Conservation (phyloP, 768 basidiomycete species). For the Leucosporidium creatinivorum region DNA sequence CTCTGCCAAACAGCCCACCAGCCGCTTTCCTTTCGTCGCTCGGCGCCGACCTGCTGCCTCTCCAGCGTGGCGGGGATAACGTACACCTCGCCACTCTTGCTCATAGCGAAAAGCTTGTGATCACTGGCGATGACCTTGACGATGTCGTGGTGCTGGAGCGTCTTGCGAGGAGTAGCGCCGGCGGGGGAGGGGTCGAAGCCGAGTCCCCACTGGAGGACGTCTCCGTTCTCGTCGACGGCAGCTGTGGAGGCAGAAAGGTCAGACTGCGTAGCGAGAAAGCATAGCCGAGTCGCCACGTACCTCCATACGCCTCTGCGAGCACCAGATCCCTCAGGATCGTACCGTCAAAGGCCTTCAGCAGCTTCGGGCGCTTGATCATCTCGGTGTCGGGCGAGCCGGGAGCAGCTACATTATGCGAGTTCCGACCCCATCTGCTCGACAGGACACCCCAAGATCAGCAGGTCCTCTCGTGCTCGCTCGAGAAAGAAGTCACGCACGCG, state of each 20-base stretch:
- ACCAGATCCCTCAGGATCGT: constrained; percentile 67
- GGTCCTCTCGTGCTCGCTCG: background rate
- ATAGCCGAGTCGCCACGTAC: background rate
- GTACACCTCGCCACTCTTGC: constrained; percentile 67
- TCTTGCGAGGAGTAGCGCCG: constrained; percentile 27
- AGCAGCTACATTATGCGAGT: constrained; percentile 9
- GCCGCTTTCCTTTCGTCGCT: constrained; percentile 36
- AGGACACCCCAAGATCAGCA: no score
- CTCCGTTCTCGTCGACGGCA: constrained; percentile 68
- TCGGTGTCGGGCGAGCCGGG: constrained; percentile 8
- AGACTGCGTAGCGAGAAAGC: constrained; percentile 24
- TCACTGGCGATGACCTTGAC: constrained; percentile 25
- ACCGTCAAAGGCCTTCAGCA: constrained; percentile 46
- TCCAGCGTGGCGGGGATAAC: constrained; percentile 53
- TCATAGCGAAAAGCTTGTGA: constrained; percentile 63
- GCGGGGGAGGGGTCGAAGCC: constrained; percentile 50
- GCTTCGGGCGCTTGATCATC: constrained; percentile 26
- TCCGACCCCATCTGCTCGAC: constrained; percentile 13
- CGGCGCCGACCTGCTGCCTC: constrained; percentile 47
- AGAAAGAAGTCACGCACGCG: background rate
- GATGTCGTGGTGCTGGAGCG: constrained; percentile 25
- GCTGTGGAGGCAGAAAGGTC: constrained; percentile 48
- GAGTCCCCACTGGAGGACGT: constrained; percentile 77
- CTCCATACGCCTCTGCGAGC: constrained; percentile 50
- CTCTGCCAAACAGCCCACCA: constrained; percentile 52